A percentile compares a stretch with the other conserved stretches of the same genome.
These are phyloP conservation scores for Huntiella bhutanensis DNA, from an alignment of 2,329 filamentous ascomycete genomes.

Conservation along the genomic window DNA sequence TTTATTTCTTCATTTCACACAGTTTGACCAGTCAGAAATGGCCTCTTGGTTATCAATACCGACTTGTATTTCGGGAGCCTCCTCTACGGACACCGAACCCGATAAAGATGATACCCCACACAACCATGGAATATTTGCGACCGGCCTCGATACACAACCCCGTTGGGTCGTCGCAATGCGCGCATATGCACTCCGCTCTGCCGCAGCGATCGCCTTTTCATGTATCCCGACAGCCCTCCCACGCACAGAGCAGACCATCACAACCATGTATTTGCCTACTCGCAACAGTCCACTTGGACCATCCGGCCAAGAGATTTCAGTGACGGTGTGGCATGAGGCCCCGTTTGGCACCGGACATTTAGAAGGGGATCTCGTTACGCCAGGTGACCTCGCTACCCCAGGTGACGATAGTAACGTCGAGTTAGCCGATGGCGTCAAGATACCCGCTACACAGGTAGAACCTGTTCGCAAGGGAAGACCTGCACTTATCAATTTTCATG, in stretches of 20 bases:
- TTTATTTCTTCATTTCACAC: not conserved
- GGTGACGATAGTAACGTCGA: too few relatives aligned
- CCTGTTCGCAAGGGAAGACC: conserved; percentile 15
- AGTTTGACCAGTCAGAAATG: not conserved
- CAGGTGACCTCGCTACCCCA: too few relatives aligned
- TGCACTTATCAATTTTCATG: conserved; percentile 47
- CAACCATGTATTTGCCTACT: conserved; percentile 18
- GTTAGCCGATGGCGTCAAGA: not conserved
- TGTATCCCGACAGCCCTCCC: conserved; percentile 7
- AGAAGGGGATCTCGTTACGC: too few relatives aligned
- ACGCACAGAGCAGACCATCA: not conserved
- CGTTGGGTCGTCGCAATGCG: conserved; percentile 25
- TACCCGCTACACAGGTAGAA: too few relatives aligned
- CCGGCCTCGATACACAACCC: conserved; percentile 25
- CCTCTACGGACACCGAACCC: not conserved
- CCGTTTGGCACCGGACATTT: too few relatives aligned
- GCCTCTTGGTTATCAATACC: conserved; percentile 1
- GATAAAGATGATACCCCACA: conserved; percentile 9
- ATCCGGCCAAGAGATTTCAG: too few relatives aligned
- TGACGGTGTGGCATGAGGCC: too few relatives aligned
- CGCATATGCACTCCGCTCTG: conserved; percentile 25
- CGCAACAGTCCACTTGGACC: too few relatives aligned
- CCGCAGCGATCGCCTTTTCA: conserved; percentile 23
- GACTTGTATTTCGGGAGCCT: not conserved
- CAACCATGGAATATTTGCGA: conserved; percentile 21